Percentiles rank a stretch among this genome's conserved stretches.
These are phyloP conservation scores for Penicillium frequentans DNA, from an alignment of 2,329 filamentous ascomycete species.

Conservation along the genomic window DNA sequence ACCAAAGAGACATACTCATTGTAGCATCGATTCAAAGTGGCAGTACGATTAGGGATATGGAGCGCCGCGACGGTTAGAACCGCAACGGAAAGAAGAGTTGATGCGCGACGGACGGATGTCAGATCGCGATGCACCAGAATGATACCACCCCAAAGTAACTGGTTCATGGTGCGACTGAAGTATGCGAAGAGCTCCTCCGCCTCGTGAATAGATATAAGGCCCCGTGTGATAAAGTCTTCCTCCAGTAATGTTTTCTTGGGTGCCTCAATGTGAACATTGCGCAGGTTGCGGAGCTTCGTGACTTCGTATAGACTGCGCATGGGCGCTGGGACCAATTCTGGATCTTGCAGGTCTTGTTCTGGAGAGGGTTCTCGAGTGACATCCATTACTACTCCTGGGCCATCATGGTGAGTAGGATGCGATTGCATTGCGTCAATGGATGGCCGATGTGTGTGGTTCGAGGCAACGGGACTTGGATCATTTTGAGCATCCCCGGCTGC, in stretches of 20 bases:
- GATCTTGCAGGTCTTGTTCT: conserved; percentile 42
- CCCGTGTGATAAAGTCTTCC: conserved; percentile 54
- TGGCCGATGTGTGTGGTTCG: conserved; percentile 27
- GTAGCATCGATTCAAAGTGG: conserved; percentile 56
- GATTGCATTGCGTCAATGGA: conserved; percentile 30
- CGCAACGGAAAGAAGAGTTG: conserved; percentile 55
- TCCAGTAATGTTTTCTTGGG: conserved; percentile 41
- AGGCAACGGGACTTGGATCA: conserved; percentile 28
- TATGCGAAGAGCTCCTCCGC: conserved; percentile 54
- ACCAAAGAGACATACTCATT: conserved; percentile 59
- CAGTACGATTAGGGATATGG: conserved; percentile 56
- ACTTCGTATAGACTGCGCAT: conserved; percentile 58
- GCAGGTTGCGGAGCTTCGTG: conserved; percentile 49
- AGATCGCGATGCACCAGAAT: conserved; percentile 53
- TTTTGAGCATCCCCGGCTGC: conserved; percentile 29
- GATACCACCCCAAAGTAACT: conserved; percentile 54
- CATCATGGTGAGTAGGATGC: conserved; percentile 26
- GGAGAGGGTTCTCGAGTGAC: conserved; percentile 50
- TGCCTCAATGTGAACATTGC: conserved; percentile 38
- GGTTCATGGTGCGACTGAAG: conserved; percentile 53
- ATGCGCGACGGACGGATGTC: conserved; percentile 55
- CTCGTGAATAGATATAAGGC: conserved; percentile 48
- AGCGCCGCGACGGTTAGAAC: conserved; percentile 60
- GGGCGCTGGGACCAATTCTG: conserved; percentile 49
- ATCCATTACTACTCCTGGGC: conserved; percentile 36